These are phyloP conservation scores for Dipodascopsis tothii DNA, from an alignment of 805 yeast genomes.

Conservation along the genomic window DNA sequence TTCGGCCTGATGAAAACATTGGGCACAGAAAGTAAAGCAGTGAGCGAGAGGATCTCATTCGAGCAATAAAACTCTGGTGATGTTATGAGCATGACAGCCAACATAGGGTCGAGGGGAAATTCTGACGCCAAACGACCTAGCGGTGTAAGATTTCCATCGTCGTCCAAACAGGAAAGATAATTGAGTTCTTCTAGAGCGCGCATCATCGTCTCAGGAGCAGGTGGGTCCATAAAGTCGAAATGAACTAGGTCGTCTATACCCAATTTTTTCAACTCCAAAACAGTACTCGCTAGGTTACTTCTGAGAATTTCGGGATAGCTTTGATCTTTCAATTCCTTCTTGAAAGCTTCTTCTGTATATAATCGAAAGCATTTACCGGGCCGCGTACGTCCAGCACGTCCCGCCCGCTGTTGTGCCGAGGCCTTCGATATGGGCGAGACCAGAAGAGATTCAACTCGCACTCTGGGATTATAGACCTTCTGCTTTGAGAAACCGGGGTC, in stretches of 20 bases:
- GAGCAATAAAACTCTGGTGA: conserved; percentile 82
- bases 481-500: conserved; percentile 97
- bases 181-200: conserved; percentile 93
- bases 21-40: conserved; percentile 87
- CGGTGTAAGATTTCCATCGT: conserved; percentile 83
- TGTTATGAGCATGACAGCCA: conserved; percentile 86
- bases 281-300: conserved; percentile 84
- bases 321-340: conserved; percentile 87
- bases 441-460: conserved; percentile 85
- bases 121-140: conserved; percentile 84
- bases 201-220: conserved; percentile 99
- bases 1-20: conserved; percentile 91
- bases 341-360: conserved; percentile 93
- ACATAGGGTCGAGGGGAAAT: conserved; percentile 92
- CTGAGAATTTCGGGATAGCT: conserved; percentile 93
- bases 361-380: conserved; percentile 96
- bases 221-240: conserved; percentile 98
- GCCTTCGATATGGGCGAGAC: conserved; percentile 97
- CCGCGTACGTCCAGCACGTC: conserved; percentile 99
- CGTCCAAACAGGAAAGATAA: conserved; percentile 80
- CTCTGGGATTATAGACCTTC: conserved; percentile 92
- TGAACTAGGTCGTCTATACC: conserved; percentile 95
- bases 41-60: conserved; percentile 78
- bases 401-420: conserved; percentile 96
- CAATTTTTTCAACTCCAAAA: conserved; percentile 82